A percentile compares a stretch with the other conserved stretches of the same genome.
Conservation (phyloP, 176 grass and related monocot genomes). For the Metroxylon sagu region DNA sequence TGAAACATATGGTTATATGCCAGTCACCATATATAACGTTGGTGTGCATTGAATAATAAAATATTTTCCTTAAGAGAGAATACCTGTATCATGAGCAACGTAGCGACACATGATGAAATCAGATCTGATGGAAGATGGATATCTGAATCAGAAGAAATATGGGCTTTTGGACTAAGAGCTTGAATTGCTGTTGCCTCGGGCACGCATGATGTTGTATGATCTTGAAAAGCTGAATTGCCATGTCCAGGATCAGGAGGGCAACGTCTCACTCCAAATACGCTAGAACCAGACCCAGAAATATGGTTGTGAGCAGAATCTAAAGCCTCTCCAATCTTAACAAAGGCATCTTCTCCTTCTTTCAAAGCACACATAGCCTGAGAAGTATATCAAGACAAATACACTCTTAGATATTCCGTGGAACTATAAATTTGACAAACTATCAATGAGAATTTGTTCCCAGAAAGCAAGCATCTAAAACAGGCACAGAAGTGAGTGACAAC, state of each 20-base stretch:
- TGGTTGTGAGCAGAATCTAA: constrained; percentile 47
- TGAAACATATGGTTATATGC: no score
- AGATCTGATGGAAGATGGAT: constrained; percentile 55
- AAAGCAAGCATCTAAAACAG: background rate
- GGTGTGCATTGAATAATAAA: background rate
- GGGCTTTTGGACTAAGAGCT: constrained; percentile 27
- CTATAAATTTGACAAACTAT: no score
- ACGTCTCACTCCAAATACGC: constrained; percentile 56
- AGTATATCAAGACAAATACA: constrained; percentile 4
- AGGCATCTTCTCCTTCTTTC: constrained; percentile 63
- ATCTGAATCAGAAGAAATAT: constrained; percentile 31
- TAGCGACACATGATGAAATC: constrained; percentile 79
- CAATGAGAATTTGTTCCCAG: no score
- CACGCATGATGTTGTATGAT: constrained; percentile 23
- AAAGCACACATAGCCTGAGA: constrained; percentile 65
- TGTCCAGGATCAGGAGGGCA: constrained; percentile 68
- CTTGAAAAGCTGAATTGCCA: constrained; percentile 45
- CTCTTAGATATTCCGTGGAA: background rate
- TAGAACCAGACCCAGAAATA: constrained; percentile 51
- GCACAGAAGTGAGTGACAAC: background rate
- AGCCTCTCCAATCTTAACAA: constrained; percentile 72
- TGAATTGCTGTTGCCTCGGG: constrained; percentile 19
- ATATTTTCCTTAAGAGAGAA: constrained; percentile 5
- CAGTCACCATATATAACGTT: no score
- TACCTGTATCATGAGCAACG: constrained; percentile 91